Evolutionary conservation across 2,329 filamentous ascomycete species (phyloP).

Genomic region (Pseudogymnoascus sp.): DNA sequence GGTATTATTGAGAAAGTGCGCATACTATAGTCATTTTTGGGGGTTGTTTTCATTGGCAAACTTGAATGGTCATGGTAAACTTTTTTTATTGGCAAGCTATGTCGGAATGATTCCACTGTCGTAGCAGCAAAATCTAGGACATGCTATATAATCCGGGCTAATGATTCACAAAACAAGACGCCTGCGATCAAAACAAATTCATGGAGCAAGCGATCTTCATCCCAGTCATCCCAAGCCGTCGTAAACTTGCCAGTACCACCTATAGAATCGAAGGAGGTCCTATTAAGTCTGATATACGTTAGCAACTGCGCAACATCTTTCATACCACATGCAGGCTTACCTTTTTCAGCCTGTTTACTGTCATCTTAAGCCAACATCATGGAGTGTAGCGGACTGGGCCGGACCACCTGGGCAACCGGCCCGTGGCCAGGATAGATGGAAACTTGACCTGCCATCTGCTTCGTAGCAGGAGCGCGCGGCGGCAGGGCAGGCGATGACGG

Average conservation of each 20-base stretch:
- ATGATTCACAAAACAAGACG: constrained; percentile 11
- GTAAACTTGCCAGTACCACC: constrained; percentile 9
- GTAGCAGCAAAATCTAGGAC: background rate
- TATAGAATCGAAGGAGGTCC: background rate
- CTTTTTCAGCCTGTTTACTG: constrained; percentile 4
- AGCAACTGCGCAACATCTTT: background rate
- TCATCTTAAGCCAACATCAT: constrained; percentile 46
- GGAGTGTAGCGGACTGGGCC: constrained; percentile 62
- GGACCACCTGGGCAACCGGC: constrained; percentile 40
- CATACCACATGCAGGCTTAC: background rate
- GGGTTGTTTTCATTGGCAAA: background rate
- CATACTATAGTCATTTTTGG: background rate
- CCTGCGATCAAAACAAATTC: constrained; percentile 10
- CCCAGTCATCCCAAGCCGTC: constrained; percentile 8
- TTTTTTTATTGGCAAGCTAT: constrained; percentile 9
- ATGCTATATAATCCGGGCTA: constrained; percentile 6
- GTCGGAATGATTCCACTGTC: constrained; percentile 2
- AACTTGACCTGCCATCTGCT: constrained; percentile 39
- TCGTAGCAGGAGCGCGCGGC: constrained; percentile 36
- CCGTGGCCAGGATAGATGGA: constrained; percentile 31
- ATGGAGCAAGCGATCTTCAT: constrained; percentile 11
- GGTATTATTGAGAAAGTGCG: background rate
- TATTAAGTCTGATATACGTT: background rate
- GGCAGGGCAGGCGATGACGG: constrained; percentile 36
- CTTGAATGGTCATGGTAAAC: background rate